Evolutionary conservation across 208 protist genomes (phyloP).

Genomic region (Trichomonas tenax): DNA sequence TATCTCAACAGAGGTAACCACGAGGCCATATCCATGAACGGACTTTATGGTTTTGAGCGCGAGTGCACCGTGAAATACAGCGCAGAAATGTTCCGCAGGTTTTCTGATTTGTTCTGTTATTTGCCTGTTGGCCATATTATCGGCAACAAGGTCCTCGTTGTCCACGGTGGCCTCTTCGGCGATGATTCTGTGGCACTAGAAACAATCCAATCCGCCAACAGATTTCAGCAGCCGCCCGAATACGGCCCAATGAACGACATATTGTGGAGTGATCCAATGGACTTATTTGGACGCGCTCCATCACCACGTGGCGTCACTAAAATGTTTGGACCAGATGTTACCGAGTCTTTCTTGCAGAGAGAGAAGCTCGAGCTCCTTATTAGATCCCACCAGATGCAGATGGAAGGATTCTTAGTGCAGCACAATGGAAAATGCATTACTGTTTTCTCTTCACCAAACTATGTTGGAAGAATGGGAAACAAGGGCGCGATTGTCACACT

Average conservation of each 20-base stretch:
- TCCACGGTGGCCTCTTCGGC: background rate
- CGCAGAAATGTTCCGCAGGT: background rate
- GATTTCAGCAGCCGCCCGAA: background rate
- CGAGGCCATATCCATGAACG: background rate
- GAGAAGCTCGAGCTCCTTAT: conserved; percentile 41
- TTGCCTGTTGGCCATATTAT: background rate
- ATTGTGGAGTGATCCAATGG: conserved; percentile 31
- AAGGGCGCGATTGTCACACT: background rate
- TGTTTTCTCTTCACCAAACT: conserved; percentile 34
- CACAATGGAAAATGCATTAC: conserved; percentile 37
- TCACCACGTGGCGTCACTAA: conserved; percentile 30
- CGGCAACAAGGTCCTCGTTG: background rate
- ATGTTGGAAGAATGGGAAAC: background rate
- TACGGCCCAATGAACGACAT: background rate
- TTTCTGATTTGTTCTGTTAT: background rate
- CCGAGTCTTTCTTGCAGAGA: conserved; percentile 32
- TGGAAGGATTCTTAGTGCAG: conserved; percentile 36
- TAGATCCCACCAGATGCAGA: conserved; percentile 41
- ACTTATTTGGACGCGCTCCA: background rate
- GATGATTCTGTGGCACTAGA: background rate
- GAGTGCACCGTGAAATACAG: background rate
- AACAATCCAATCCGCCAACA: background rate
- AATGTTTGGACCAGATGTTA: conserved; percentile 45
- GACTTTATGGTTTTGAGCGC: background rate
- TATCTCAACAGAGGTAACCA: conserved; percentile 11